These are phyloP conservation scores for Leucosporidium creatinivorum DNA, from an alignment of 768 basidiomycete genomes.

Conservation along the genomic window DNA sequence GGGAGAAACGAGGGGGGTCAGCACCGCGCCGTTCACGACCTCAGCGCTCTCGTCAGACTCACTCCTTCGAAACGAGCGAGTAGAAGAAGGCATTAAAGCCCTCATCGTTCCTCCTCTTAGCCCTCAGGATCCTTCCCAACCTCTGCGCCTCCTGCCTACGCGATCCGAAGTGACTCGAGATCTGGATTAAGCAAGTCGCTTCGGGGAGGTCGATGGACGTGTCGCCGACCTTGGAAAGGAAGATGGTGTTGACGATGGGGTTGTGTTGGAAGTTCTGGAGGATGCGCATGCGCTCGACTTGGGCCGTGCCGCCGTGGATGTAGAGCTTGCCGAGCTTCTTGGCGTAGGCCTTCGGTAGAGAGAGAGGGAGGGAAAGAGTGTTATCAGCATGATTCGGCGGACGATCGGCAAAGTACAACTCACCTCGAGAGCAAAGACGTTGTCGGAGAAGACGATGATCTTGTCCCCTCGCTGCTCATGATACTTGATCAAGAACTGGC, in stretches of 20 bases:
- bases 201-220: conserved; percentile 98
- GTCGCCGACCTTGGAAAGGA: conserved; percentile 97
- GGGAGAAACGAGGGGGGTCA: too few relatives aligned
- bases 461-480: conserved; percentile 98
- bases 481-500: conserved; percentile 96
- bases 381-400: conserved; percentile 1
- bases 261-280: conserved; percentile 92
- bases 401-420: conserved; percentile 24
- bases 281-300: conserved; percentile 91
- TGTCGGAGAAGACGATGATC: conserved; percentile 98
- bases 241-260: conserved; percentile 89
- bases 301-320: conserved; percentile 77
- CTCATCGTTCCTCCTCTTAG: conserved; percentile 95
- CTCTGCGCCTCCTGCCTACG: conserved; percentile 96
- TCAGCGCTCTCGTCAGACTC: background rate
- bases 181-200: conserved; percentile 98
- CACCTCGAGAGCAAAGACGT: conserved; percentile 93
- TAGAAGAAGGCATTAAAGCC: conserved; percentile 99
- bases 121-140: conserved; percentile 88
- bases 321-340: conserved; percentile 70
- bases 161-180: conserved; percentile 97
- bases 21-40: background rate
- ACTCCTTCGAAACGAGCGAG: conserved; percentile 87
- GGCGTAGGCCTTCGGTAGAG: conserved; percentile 55
- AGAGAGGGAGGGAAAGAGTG: background rate